Conservation (phyloP, 2,329 filamentous ascomycete genomes). For the Mycogone perniciosa region DNA sequence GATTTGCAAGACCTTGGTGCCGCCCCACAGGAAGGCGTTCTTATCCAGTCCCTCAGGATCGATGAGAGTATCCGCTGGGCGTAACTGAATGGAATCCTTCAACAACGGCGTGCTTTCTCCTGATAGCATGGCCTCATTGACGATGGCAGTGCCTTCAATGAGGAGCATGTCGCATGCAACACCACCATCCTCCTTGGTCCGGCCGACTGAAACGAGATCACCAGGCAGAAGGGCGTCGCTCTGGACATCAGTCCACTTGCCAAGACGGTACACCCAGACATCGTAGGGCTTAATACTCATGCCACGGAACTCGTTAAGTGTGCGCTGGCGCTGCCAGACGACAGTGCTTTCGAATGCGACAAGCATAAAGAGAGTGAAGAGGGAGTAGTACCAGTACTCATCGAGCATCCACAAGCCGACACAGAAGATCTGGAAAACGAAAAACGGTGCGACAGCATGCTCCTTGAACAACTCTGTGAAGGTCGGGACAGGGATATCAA, state of each 20-base stretch:
- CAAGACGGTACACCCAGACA: constrained; percentile 80
- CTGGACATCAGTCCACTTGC: constrained; percentile 80
- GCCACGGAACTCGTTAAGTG: constrained; percentile 89
- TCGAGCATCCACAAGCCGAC: constrained; percentile 98
- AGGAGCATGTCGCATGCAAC: constrained; percentile 96
- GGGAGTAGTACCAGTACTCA: constrained; percentile 99
- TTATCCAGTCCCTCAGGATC: constrained; percentile 93
- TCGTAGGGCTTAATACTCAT: constrained; percentile 99
- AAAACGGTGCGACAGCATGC: constrained; percentile 97
- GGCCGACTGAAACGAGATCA: constrained; percentile 83
- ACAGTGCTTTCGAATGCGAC: constrained; percentile 97
- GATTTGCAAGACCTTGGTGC: constrained; percentile 94
- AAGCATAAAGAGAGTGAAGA: constrained; percentile 98
- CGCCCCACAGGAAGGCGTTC: constrained; percentile 92
- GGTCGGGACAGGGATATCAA: constrained; percentile 94
- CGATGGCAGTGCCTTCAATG: constrained; percentile 90
- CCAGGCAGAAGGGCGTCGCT: constrained; percentile 91
- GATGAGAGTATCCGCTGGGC: constrained; percentile 71
- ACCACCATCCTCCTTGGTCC: constrained; percentile 94
- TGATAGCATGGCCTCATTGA: constrained; percentile 98
- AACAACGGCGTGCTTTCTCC: constrained; percentile 94
- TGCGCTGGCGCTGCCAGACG: constrained; percentile 97
- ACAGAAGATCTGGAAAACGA: constrained; percentile 98
- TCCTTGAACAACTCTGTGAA: constrained; percentile 97
- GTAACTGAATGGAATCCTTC: constrained; percentile 91